A percentile compares a stretch with the other conserved stretches of the same genome.
Evolutionary conservation across 768 basidiomycete species (phyloP).

Genomic region (Gautieria morchelliformis): DNA sequence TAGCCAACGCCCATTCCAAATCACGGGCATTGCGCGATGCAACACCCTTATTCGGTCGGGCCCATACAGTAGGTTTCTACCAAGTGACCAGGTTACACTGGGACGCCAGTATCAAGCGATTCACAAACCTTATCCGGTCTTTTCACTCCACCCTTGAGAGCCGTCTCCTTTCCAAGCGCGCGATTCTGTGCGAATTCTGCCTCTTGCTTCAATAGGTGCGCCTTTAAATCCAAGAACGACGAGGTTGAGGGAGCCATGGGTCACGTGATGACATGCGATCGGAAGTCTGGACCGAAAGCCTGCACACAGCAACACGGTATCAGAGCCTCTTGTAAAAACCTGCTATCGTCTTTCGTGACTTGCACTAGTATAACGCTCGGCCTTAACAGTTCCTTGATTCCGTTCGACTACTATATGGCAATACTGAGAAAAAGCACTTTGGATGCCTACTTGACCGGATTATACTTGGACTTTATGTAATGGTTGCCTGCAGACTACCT

Average conservation of each 20-base stretch:
- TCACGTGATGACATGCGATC: not conserved
- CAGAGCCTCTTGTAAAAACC: too few species aligned
- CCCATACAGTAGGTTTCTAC: constrained; percentile 75
- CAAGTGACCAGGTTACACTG: not conserved
- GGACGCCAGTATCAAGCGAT: not conserved
- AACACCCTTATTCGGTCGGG: constrained; percentile 68
- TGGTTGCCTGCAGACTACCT: too few species aligned
- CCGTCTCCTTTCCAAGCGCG: constrained; percentile 41
- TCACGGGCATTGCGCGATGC: constrained; percentile 54
- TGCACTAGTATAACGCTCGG: too few species aligned
- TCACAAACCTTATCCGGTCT: constrained; percentile 57
- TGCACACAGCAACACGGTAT: too few species aligned
- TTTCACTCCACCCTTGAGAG: constrained; percentile 52
- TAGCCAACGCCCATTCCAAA: constrained; percentile 58
- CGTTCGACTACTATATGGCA: too few species aligned
- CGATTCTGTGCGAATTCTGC: constrained; percentile 55
- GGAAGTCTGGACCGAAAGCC: too few species aligned
- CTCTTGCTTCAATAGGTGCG: constrained; percentile 40
- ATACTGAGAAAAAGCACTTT: too few species aligned
- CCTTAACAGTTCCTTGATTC: too few species aligned
- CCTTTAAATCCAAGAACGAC: constrained; percentile 79
- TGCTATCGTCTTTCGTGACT: too few species aligned
- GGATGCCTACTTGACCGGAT: too few species aligned
- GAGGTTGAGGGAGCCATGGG: constrained; percentile 9
- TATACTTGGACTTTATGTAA: too few species aligned